Evolutionary conservation across 2,329 filamentous ascomycete genomes (phyloP), one percentile per base, ranked within the genome.

Genomic region (Cladorrhinum sp.): DNA sequence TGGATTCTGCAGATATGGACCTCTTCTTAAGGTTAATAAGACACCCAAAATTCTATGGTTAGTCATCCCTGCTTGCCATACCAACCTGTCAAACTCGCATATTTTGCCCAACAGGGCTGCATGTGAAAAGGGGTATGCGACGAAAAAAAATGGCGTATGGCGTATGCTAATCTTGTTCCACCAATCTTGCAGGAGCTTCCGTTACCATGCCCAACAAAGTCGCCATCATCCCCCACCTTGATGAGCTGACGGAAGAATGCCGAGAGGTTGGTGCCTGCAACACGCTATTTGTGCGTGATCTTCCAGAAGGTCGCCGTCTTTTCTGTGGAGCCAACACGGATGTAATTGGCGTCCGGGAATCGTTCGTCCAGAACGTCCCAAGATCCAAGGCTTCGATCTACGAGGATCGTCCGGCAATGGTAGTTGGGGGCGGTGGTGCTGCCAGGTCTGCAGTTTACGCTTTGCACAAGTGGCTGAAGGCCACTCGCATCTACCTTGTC

Each of bases 191-290:
- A 83, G 87, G 88, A 58, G 85, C 87, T 22, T 85, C 88, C 2
- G 86, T 93, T 38, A 93, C 90, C 20, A 95, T 93, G 90, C 91
- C 91, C 0, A 87, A 91, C 78, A 93, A 95, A 74, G 84, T 93
- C 24, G 80, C 85, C 67, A 91, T 93, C 70, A 84, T 93, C 62
- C 80, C 84, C 0, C 80, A 91, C 66, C 81, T 93, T 8, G 90
- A 93, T 69, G 84, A 87, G 57, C 77, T 93, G 38, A 92, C 89
- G 6, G 81, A 85, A 22, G 89, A 92, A 74, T 90, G 85, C 66
- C 81, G 82, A 54, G 85, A 87, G 36, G 87, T 92, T 22, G 90
- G 90, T 52, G 90, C 90, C 55, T 88, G 89, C 74, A 93, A 95
- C 78, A 95, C 90, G 0, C 81, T 93, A 56, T 93, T 89, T 76